Base-by-base conservation (phyloP, 2,329 filamentous ascomycete species). In the Hypoxylon sp. region DNA sequence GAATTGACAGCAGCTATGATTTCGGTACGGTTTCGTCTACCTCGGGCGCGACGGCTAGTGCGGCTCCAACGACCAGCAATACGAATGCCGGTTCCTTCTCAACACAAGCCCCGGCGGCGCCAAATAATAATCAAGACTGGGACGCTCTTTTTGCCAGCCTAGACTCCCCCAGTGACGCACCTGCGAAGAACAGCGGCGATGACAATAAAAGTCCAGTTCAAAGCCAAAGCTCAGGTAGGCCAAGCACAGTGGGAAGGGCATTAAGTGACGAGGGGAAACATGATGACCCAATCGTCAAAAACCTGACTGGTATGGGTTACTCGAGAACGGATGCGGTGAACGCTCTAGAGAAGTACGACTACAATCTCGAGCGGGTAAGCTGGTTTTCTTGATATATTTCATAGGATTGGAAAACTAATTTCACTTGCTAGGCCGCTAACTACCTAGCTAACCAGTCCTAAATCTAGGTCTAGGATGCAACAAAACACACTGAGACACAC, bases 281-380 rank as follows among this genome's bases (percentile, higher is more conserved):
- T 75, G 95, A 98, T 76, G 95, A 98, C 77, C 92, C 93, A 7
- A 95, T 97, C 62, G 82, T 98, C 72, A 97, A 97, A 84, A 90
- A 94, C 73, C 80, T 98, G 76, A 97, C 93, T 0, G 86, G 88
- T 9, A 97, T 98, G 94, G 95, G 95, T 0, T 98, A 97, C 77
- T 81, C 89, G 3, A 86, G 95, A 30, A 82, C 85, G 6, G 89
- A 93, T 55, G 92, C 93, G 14, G 82, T 98, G 36, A 84, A 85
- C 53, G 95, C 96, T 23, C 82, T 98, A 77, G 95, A 98, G 84
- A 94, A 95, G 79, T 97, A 92, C 78, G 94, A 98, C 82, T 98
- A 98, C 81, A 96, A 98, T 79, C 86, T 98, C 78, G 94, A 97
- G 81, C 93, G 93, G 88, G 95, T 97, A 82, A 82, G 89, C 59